phyloP scores from a whole-genome alignment of 768 basidiomycete genomes.

The Amanita fuliginea region DNA sequence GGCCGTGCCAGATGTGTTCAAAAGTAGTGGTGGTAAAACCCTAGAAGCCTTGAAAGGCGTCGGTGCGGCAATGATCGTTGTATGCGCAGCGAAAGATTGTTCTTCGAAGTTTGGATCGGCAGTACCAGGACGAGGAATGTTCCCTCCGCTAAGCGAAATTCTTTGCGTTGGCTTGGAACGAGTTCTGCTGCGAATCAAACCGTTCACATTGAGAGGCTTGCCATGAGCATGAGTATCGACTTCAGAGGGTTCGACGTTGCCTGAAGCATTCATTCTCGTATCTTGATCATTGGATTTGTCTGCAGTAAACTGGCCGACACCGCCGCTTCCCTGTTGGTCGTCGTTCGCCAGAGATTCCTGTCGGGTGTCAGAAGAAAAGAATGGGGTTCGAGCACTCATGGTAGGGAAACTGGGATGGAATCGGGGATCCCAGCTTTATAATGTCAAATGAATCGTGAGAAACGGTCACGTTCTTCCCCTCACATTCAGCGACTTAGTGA shows the following conservation, averaged over 20 bases:
- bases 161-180: slow-evolving; percentile 5
- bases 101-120: slow-evolving; percentile 20
- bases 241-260: slow-evolving; percentile 3
- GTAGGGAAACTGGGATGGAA: too few species aligned
- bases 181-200: slow-evolving; percentile 2
- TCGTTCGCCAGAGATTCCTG: slow-evolving; percentile 6
- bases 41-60: slow-evolving; percentile 4
- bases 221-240: background rate
- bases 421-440: too few species aligned
- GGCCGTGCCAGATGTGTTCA: slow-evolving; percentile 10
- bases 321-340: slow-evolving; percentile 5
- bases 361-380: slow-evolving; percentile 8
- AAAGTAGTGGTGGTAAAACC: slow-evolving; percentile 7
- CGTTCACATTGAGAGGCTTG: slow-evolving; percentile 3
- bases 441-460: too few species aligned
- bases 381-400: slow-evolving; percentile 14
- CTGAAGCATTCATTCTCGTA: background rate
- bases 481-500: too few species aligned
- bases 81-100: slow-evolving; percentile 10
- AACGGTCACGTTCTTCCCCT: too few species aligned
- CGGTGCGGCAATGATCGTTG: background rate
- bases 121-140: slow-evolving; percentile 16
- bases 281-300: slow-evolving; percentile 9
- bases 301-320: slow-evolving; percentile 4
- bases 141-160: slow-evolving; percentile 5